These are phyloP conservation scores for Leccinellum rugosiceps DNA, from an alignment of 768 basidiomycete genomes.

Conservation along the genomic window DNA sequence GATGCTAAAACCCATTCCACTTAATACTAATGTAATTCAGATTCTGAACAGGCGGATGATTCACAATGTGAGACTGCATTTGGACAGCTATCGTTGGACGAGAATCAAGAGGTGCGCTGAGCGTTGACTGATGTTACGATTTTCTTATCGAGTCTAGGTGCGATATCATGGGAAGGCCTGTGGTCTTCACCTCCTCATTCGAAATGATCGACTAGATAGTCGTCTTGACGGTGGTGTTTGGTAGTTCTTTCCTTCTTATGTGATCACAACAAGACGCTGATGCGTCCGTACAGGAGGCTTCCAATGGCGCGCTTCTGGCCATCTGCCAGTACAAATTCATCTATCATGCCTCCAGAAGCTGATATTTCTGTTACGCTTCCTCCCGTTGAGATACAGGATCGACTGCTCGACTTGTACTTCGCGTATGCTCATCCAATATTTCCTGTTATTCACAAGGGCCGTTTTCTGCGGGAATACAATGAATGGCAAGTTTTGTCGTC, in stretches of 20 bases:
- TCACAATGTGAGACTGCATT: slow-evolving; percentile 52
- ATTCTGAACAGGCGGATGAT: slow-evolving; percentile 37
- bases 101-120: slow-evolving; percentile 61
- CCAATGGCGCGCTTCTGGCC: slow-evolving; percentile 80
- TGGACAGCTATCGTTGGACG: slow-evolving; percentile 71
- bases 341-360: slow-evolving; percentile 41
- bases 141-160: slow-evolving; percentile 46
- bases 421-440: slow-evolving; percentile 80
- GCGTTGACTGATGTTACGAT: not conserved
- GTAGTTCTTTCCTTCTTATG: slow-evolving; percentile 33
- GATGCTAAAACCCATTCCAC: slow-evolving; percentile 3
- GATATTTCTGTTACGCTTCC: slow-evolving; percentile 53
- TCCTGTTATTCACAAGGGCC: slow-evolving; percentile 72
- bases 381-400: slow-evolving; percentile 57
- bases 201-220: slow-evolving; percentile 62
- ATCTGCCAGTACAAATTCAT: slow-evolving; percentile 42
- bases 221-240: slow-evolving; percentile 68
- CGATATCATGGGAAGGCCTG: slow-evolving; percentile 80
- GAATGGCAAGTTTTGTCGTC: slow-evolving; percentile 38
- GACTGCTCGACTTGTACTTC: slow-evolving; percentile 74
- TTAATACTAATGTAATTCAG: slow-evolving; percentile 23
- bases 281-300: slow-evolving; percentile 45
- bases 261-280: slow-evolving; percentile 11
- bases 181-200: slow-evolving; percentile 71
- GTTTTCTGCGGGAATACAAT: slow-evolving; percentile 64